A percentile compares a stretch with the other conserved stretches of the same genome.
phyloP scores from a whole-genome alignment of 176 grass and related monocot genomes.

The Puya raimondii region DNA sequence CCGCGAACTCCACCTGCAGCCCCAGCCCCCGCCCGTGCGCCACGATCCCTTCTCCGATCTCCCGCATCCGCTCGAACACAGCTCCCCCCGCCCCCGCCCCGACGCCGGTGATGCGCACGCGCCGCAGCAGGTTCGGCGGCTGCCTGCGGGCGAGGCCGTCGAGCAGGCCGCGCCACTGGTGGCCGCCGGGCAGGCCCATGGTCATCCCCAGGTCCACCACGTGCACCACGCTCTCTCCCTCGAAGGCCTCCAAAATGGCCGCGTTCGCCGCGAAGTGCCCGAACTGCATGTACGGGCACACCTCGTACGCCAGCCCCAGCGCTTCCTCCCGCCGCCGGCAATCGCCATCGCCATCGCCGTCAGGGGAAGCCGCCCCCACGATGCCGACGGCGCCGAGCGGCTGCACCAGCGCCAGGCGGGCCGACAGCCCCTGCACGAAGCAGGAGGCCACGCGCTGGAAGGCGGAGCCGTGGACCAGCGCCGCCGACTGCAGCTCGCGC shows the following conservation, averaged over 20 bases:
- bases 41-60: constrained; percentile 4
- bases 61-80: constrained; percentile 25
- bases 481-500: constrained; percentile 32
- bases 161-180: constrained; percentile 51
- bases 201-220: constrained; percentile 66
- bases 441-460: constrained; percentile 69
- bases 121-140: constrained; percentile 12
- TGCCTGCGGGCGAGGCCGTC: constrained; percentile 31
- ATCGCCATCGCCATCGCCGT: constrained; percentile 8
- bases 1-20: constrained; percentile 36
- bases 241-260: constrained; percentile 50
- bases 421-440: constrained; percentile 58
- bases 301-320: constrained; percentile 54
- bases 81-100: constrained; percentile 14
- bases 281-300: constrained; percentile 68
- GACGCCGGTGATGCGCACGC: constrained; percentile 42
- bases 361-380: not conserved
- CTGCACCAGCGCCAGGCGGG: constrained; percentile 43
- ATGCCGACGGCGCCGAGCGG: constrained; percentile 28
- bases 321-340: constrained; percentile 29
- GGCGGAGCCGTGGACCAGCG: constrained; percentile 49
- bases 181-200: constrained; percentile 31
- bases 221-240: constrained; percentile 50
- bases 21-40: constrained; percentile 10
- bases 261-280: constrained; percentile 67